Base-by-base conservation (phyloP, 768 basidiomycete genomes). In the Serendipita sp. region DNA sequence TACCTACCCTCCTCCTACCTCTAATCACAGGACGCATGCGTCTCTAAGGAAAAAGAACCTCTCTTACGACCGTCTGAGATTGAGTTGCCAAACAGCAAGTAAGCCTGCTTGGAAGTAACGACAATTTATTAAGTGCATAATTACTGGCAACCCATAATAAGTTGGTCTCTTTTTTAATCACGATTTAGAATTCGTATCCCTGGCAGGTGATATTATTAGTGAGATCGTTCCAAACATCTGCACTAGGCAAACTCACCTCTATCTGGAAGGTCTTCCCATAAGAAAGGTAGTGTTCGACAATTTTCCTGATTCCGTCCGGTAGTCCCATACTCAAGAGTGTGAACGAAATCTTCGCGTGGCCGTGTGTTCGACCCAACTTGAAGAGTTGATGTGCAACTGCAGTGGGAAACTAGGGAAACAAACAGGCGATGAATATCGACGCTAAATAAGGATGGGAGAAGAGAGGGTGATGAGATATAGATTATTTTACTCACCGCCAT, bases 301-400 rank as follows among this genome's bases (percentile, higher is more conserved):
- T 88, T 76, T 89, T 92, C 69, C 88, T 77, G 64, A 96, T 87
- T 5, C 87, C 80, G 1, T 91, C 88, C 0, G 94, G 94, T 5
- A 98, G 78, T 2, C 91, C 89, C 89, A 96, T 94, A 71, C 92
- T 95, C 63, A 96, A 74, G 31, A 99, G 75, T 4, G 94, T 94
- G 72, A 91, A 96, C 62, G 86, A 83, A 66, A 98, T 92, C 76
- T 98, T 98, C 66, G 85, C 87, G 69, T 92, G 88, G 0, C 96
- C 96, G 68, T 98, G 92, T 44, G 88, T 83, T 73, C 87, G 87
- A 3, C 93, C 3, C 1, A 99, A 80, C 74, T 94, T 95, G 83
- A 90, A 97, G 69, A 98, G 84, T 65, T 86, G 83, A 37, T 87
- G 83, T 0, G 93, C 91, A 52, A 97, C 91, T 69, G 86, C 82